Evolutionary conservation across 2,329 filamentous ascomycete genomes (phyloP).

Genomic region (Trichoderma citrinoviride): DNA sequence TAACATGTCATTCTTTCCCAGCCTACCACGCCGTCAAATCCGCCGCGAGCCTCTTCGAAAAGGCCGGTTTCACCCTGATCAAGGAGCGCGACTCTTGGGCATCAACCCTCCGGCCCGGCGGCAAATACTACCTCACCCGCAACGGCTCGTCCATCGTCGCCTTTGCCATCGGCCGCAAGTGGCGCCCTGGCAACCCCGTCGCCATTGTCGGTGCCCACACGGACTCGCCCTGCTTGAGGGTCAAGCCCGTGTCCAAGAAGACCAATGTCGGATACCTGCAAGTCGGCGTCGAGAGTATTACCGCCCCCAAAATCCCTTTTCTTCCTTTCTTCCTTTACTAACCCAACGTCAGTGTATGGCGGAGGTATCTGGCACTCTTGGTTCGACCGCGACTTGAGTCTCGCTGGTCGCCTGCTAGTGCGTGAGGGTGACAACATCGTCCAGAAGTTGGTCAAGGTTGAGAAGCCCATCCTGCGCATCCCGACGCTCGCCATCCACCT

Average conservation of each 20-base stretch:
- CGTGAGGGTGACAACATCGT: slow-evolving; percentile 69
- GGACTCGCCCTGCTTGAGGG: slow-evolving; percentile 84
- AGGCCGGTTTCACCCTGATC: slow-evolving; percentile 83
- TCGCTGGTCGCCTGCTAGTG: slow-evolving; percentile 86
- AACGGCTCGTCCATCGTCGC: slow-evolving; percentile 91
- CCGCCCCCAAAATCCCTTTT: too few species aligned
- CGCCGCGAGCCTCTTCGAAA: slow-evolving; percentile 70
- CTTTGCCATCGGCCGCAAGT: slow-evolving; percentile 86
- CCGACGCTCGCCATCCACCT: slow-evolving; percentile 94
- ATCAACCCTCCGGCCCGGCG: slow-evolving; percentile 73
- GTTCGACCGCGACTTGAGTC: slow-evolving; percentile 93
- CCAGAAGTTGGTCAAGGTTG: slow-evolving; percentile 84
- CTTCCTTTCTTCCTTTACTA: too few species aligned
- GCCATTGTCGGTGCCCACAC: slow-evolving; percentile 95
- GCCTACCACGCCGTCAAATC: slow-evolving; percentile 92
- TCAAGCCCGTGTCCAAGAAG: slow-evolving; percentile 95
- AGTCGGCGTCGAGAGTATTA: slow-evolving; percentile 76
- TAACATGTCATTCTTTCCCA: slow-evolving; percentile 38
- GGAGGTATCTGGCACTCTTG: slow-evolving; percentile 97
- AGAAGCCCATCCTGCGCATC: slow-evolving; percentile 85
- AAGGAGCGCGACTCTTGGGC: slow-evolving; percentile 90
- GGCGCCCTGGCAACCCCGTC: slow-evolving; percentile 87
- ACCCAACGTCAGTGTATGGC: slow-evolving; percentile 60
- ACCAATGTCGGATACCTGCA: slow-evolving; percentile 83
- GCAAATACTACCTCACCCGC: slow-evolving; percentile 94